phyloP scores from a whole-genome alignment of 108 stramenopile genomes.

The Nitzschia palea region DNA sequence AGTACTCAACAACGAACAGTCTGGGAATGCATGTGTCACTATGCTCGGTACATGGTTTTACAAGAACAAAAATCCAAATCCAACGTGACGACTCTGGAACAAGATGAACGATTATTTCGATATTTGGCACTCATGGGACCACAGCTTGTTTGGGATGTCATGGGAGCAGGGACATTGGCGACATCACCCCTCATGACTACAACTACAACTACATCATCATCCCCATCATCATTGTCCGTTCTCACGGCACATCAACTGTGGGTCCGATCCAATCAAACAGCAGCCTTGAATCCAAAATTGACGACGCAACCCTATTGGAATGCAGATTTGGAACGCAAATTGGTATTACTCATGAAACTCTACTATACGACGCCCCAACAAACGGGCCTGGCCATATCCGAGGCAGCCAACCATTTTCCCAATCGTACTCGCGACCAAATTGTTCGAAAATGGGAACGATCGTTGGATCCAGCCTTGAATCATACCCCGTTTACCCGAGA shows the following conservation, averaged over 20 bases:
- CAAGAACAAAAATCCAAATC: neutral
- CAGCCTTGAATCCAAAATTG: constrained; percentile 13
- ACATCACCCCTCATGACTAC: neutral
- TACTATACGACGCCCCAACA: constrained; percentile 17
- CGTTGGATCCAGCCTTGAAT: constrained; percentile 10
- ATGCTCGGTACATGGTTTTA: neutral
- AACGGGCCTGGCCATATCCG: neutral
- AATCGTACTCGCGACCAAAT: constrained; percentile 33
- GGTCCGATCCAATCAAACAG: constrained; percentile 10
- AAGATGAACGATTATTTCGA: constrained; percentile 61
- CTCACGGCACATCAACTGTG: neutral
- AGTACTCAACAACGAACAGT: neutral
- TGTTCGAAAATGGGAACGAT: constrained; percentile 34
- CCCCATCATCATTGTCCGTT: neutral
- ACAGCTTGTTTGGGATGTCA: constrained; percentile 31
- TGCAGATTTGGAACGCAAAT: constrained; percentile 27
- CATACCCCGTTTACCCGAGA: constrained; percentile 48
- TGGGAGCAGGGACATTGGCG: constrained; percentile 6
- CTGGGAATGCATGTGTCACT: constrained; percentile 12
- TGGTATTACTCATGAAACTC: constrained; percentile 38
- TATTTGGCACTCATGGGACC: constrained; percentile 42
- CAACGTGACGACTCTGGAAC: constrained; percentile 28
- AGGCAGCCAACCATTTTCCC: constrained; percentile 34
- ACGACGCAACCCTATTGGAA: constrained; percentile 10
- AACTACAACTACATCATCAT: too few relatives aligned